A percentile compares a stretch with the other conserved stretches of the same genome.
phyloP scores from a whole-genome alignment of 2,329 filamentous ascomycete species.

The Fusarium robinianum region DNA sequence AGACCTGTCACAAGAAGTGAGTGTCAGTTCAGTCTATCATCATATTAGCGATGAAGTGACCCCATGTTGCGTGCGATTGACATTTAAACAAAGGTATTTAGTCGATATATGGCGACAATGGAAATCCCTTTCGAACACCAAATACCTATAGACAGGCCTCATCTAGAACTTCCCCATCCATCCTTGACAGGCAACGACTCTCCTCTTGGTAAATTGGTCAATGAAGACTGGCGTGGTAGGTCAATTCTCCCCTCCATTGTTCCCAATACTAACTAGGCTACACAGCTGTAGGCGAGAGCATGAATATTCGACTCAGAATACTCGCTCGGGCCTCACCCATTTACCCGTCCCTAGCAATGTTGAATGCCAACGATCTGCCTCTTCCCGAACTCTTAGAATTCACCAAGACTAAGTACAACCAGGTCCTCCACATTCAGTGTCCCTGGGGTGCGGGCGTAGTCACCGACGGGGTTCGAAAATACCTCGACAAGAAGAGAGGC shows the following conservation, averaged over 20 bases:
- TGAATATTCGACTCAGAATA: not conserved
- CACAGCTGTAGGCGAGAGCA: not conserved
- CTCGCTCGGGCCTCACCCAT: not conserved
- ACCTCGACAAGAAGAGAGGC: not conserved
- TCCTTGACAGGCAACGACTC: no score
- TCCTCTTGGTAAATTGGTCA: no score
- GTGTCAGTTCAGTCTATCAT: no score
- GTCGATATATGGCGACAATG: not conserved
- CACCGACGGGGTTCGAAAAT: not conserved
- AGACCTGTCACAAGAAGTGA: not conserved
- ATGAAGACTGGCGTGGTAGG: constrained; percentile 8
- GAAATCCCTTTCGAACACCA: not conserved
- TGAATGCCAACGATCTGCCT: not conserved
- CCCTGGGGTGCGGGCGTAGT: not conserved
- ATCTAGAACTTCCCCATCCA: not conserved
- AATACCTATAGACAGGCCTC: not conserved
- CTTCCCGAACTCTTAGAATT: not conserved
- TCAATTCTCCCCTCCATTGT: not conserved
- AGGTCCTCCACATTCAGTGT: not conserved
- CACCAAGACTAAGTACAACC: not conserved
- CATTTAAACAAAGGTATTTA: not conserved
- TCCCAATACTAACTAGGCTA: not conserved
- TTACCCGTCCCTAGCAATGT: not conserved
- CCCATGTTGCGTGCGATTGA: no score
- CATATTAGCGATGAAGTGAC: no score